phyloP scores from a whole-genome alignment of 257 asterid species.

The Solanum virginianum region DNA sequence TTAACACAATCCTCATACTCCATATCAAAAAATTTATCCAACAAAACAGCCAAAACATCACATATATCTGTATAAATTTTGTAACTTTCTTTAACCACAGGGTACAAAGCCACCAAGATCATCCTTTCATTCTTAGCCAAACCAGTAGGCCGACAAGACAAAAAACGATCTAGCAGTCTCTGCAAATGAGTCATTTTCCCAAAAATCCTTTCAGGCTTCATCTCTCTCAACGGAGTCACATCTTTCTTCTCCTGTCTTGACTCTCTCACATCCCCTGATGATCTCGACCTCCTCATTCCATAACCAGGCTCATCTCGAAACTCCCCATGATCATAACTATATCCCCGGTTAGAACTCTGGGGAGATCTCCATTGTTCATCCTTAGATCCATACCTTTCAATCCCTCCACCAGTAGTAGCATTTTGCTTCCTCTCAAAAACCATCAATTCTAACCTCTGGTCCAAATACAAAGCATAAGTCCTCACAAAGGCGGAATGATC shows the following conservation, averaged over 20 bases:
- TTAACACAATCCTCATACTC: conserved; percentile 55
- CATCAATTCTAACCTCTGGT: conserved; percentile 52
- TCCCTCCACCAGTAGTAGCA: conserved; percentile 14
- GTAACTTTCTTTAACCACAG: conserved; percentile 40
- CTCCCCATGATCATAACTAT: conserved; percentile 27
- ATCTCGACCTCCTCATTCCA: conserved; percentile 50
- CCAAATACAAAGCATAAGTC: conserved; percentile 54
- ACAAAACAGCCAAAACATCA: conserved; percentile 50
- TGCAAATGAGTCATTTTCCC: conserved; percentile 58
- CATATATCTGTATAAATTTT: conserved; percentile 49
- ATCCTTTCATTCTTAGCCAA: conserved; percentile 57
- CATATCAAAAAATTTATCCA: conserved; percentile 59
- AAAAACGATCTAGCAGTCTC: conserved; percentile 46
- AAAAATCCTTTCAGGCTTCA: conserved; percentile 39
- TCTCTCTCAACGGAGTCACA: conserved; percentile 44
- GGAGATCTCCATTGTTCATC: conserved; percentile 39
- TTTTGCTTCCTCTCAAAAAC: conserved; percentile 34
- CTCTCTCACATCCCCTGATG: conserved; percentile 45
- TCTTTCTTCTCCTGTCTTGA: conserved; percentile 21
- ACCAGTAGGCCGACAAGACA: conserved; percentile 52
- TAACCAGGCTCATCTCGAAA: conserved; percentile 18
- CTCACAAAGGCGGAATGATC: conserved; percentile 61
- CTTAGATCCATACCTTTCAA: conserved; percentile 22
- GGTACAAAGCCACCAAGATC: conserved; percentile 43
- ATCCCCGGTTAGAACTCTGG: conserved; percentile 25